Base-by-base conservation (phyloP, 345 rosid genomes). In the Triadica sebifera region DNA sequence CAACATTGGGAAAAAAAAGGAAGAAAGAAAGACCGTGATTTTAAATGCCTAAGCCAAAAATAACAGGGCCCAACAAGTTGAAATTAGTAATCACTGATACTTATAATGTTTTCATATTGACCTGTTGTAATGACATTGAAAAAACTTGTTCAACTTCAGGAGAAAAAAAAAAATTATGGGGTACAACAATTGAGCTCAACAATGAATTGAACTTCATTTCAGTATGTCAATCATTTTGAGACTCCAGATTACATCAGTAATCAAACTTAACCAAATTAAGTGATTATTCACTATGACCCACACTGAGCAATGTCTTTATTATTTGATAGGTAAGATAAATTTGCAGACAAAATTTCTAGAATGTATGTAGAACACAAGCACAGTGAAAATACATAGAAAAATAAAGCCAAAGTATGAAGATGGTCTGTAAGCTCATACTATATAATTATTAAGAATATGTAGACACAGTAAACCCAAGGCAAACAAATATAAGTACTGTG, bases 1-100 rank as follows among this genome's bases (percentile, higher is more conserved):
- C 47, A 66, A 29, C 25, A 25, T 46, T 12, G 62, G 52, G n/a
- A 57, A 45, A 38, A 73, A 77, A n/a, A n/a, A n/a, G n/a, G n/a
- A n/a, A 43, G 46, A 4, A 29, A 29, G 34, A 29, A 29, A 29
- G 34, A 69, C 20, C 24, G 55, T 56, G 8, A n/a, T 10, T 56
- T 5, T 29, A 47, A 6, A 8, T 71, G 25, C 49, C 17, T 46
- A 59, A 62, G 34, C 55, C 24, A 41, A 72, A 22, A 59, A 61
- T 17, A 67, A 15, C 34, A 43, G 6, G 65, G 52, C 22, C 68
- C 37, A 43, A 20, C 39, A 75, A 2, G 5, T 20, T 22, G 41
- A 39, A 38, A 65, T 41, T 63, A 8, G 60, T 8, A 39, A 20
- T 4, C 61, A 20, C 22, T 15, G 16, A 11, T 4, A 65, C 15